Conservation (phyloP, 2,329 filamentous ascomycete species). For the Neopestalotiopsis sp. region DNA sequence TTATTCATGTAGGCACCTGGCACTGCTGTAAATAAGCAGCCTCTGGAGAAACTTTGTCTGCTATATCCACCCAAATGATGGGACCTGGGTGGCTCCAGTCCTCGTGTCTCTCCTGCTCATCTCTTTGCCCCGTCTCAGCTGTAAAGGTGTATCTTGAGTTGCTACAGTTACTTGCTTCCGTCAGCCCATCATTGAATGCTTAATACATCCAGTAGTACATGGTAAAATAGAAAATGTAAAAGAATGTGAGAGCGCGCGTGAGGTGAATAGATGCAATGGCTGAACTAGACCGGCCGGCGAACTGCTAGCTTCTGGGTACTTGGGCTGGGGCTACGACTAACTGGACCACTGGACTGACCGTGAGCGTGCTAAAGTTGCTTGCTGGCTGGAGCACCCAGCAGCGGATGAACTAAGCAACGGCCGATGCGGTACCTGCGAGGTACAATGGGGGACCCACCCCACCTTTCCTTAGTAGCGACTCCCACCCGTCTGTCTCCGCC, state of each 20-base stretch:
- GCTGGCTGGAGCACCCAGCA: slow-evolving; percentile 9
- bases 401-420: slow-evolving; percentile 30
- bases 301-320: neutral
- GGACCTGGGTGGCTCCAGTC: neutral
- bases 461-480: slow-evolving; percentile 22
- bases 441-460: slow-evolving; percentile 23
- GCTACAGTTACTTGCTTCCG: neutral
- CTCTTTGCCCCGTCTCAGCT: neutral
- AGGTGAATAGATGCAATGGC: neutral
- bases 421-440: slow-evolving; percentile 24
- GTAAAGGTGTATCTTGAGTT: neutral
- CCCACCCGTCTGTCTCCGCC: slow-evolving; percentile 24
- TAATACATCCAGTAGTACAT: neutral
- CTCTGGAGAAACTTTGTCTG: neutral
- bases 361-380: slow-evolving; percentile 18
- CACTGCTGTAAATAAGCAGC: slow-evolving; percentile 4
- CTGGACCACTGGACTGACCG: slow-evolving; percentile 21
- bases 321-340: slow-evolving; percentile 21
- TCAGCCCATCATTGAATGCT: neutral
- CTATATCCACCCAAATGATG: neutral
- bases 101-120: neutral
- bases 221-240: neutral
- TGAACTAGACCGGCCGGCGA: neutral
- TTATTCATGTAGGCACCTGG: neutral
- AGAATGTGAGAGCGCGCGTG: neutral